Evolutionary conservation across 306 rosid genomes (phyloP), one percentile per base, ranked within the genome.

Genomic region (Psophocarpus tetragonolobus): DNA sequence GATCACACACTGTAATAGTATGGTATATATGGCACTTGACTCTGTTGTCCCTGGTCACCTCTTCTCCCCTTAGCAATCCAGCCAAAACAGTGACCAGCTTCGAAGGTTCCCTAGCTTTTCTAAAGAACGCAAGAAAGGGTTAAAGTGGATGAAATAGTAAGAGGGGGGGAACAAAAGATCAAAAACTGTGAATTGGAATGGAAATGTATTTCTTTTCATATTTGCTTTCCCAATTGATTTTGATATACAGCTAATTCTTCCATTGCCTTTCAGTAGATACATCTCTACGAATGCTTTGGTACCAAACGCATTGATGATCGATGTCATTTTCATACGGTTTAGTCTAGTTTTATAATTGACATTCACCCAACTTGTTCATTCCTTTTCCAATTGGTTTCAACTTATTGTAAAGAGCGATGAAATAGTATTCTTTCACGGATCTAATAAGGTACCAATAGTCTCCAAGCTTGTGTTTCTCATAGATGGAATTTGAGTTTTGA

Each of bases 1-100:
- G 61, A 73, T 69, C 72, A 50, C 73, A 45, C n/a, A 21, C 50
- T 84, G 85, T 80, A 73, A 71, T 79, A 81, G 53, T 83, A 73
- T 77, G 83, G 79, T 79, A 76, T 74, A 87, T 86, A 75, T 73
- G 81, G 77, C 57, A 68, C 10, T 47, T 87, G 73, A 85, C 56
- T 85, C 64, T 81, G 18, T 76, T 79, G 83, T 42, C 33, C 72
- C 30, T 71, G 32, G 64, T 74, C 80, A 61, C 74, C 68, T 27
- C 20, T 75, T 75, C 67, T 32, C 68, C 64, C 81, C 63, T 65
- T 53, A 6, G 63, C 39, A 41, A 45, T 68, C 81, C 68, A 29
- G 74, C 67, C 27, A 64, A 51, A 27, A 75, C 48, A 61, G 76
- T 54, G 20, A 63, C 75, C 56, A 84, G 64, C 60, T 20, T 69